Percentiles rank a stretch among this genome's conserved stretches.
Evolutionary conservation across 352 stramenopile species (phyloP).

Genomic region (Peronospora tabacina): DNA sequence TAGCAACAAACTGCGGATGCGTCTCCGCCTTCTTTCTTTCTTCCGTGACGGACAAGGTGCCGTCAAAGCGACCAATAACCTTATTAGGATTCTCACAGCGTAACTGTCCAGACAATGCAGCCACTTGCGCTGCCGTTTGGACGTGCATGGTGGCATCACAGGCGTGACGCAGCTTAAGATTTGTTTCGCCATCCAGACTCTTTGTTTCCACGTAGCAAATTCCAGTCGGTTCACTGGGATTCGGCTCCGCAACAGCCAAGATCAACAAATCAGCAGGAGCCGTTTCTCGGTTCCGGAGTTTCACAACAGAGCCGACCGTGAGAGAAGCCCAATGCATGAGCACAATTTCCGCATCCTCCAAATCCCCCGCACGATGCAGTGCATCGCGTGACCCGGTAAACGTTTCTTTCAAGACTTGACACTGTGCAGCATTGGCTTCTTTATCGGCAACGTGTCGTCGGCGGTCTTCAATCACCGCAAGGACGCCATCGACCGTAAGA

Average conservation of each 20-base stretch:
- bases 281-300: slow-evolving; percentile 69
- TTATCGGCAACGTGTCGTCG: slow-evolving; percentile 71
- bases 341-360: slow-evolving; percentile 41
- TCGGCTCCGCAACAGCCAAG: slow-evolving; percentile 60
- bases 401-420: slow-evolving; percentile 44
- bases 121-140: slow-evolving; percentile 30
- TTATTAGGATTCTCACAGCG: slow-evolving; percentile 75
- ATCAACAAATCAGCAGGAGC: slow-evolving; percentile 83
- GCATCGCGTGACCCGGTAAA: slow-evolving; percentile 33
- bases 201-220: slow-evolving; percentile 87
- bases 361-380: slow-evolving; percentile 16
- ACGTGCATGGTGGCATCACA: slow-evolving; percentile 49
- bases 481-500: slow-evolving; percentile 78
- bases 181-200: slow-evolving; percentile 86
- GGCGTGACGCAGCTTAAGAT: slow-evolving; percentile 82
- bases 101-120: slow-evolving; percentile 41
- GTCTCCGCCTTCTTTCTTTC: slow-evolving; percentile 18
- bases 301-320: slow-evolving; percentile 77
- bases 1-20: slow-evolving; percentile 50
- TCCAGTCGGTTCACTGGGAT: slow-evolving; percentile 49
- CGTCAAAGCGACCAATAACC: slow-evolving; percentile 71
- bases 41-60: slow-evolving; percentile 40
- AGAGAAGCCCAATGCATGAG: slow-evolving; percentile 67
- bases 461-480: slow-evolving; percentile 82
- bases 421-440: slow-evolving; percentile 72